A percentile compares a stretch with the other conserved stretches of the same genome.
Conservation (phyloP, 768 basidiomycete genomes). For the Tylopilus vinaceipallidus region DNA sequence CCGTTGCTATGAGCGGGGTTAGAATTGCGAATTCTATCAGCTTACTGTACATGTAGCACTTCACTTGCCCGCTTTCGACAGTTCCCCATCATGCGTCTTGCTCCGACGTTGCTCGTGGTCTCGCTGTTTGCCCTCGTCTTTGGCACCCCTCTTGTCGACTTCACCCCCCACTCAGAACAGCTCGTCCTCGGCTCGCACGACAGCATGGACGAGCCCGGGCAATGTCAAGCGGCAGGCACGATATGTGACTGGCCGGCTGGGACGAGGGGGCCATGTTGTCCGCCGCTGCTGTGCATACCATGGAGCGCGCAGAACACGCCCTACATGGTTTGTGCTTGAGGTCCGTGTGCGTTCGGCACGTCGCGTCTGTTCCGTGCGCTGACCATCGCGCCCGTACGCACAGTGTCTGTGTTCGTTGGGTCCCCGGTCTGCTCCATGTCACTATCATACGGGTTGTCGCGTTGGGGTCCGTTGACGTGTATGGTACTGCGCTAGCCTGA, state of each 20-base stretch:
- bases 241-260: conserved; percentile 15
- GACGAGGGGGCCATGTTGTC: conserved; percentile 12
- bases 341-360: neutral
- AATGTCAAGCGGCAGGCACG: neutral
- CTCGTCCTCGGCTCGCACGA: neutral
- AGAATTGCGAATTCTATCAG: neutral
- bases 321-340: conserved; percentile 10
- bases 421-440: too few relatives aligned
- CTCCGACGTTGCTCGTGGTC: neutral
- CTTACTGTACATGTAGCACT: too few relatives aligned
- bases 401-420: too few relatives aligned
- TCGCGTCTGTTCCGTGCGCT: neutral
- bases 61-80: too few relatives aligned
- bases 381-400: too few relatives aligned
- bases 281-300: conserved; percentile 8
- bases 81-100: conserved; percentile 7
- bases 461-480: too few relatives aligned
- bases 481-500: too few relatives aligned
- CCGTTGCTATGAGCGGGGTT: conserved; percentile 1
- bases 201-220: neutral
- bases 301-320: conserved; percentile 4
- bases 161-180: conserved; percentile 3
- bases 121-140: conserved; percentile 1
- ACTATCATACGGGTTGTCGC: too few relatives aligned
- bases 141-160: neutral